Base-by-base conservation (phyloP, 1,139 yeast species). In the Diutina pseudorugosa region DNA sequence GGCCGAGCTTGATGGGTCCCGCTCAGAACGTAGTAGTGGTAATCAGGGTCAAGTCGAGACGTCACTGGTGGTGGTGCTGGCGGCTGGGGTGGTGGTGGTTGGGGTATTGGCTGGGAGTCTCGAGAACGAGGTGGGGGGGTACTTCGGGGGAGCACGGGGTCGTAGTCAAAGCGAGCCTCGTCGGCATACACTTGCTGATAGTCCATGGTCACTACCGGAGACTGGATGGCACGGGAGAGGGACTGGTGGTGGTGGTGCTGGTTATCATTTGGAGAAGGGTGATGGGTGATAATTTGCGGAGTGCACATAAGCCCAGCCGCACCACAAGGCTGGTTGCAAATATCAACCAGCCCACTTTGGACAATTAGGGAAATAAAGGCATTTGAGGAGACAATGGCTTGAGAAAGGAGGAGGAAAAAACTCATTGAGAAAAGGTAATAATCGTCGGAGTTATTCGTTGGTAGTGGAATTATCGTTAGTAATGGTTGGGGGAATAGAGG, bases 41-140 rank as follows among this genome's bases (percentile, higher is more conserved):
- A 45, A 19, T 45, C 21, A 9, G 36, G 36, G n/a, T 45, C 49
- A 7, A 45, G 21, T 27, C 49, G 49, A 16, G 20, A n/a, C 16
- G 49, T 45, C 49, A 45, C 49, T 45, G 49, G 49, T 27, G 49
- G 49, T 5, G 49, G 49, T 8, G 20, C 30, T 11, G 27, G 18
- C 1, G 45, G 25, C 7, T 4, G 12, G 1, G 30, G 36, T 9
- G 12, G n/a, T 1, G n/a, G n/a, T 23, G 33, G 33, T n/a, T 9
- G 18, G n/a, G n/a, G n/a, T n/a, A n/a, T n/a, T 27, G 14, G 40
- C 3, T 12, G 23, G 41, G 49, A 5, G 1, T 16, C 12, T 27
- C 23, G 36, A 3, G 36, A 18, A 11, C n/a, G 7, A 14, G 49
- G 7, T 1, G 40, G 36, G 9, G 49, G 12, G 41, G 49, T 16